Evolutionary conservation across 163 green algal species (phyloP).

Genomic region (Prototheca stagnorum): DNA sequence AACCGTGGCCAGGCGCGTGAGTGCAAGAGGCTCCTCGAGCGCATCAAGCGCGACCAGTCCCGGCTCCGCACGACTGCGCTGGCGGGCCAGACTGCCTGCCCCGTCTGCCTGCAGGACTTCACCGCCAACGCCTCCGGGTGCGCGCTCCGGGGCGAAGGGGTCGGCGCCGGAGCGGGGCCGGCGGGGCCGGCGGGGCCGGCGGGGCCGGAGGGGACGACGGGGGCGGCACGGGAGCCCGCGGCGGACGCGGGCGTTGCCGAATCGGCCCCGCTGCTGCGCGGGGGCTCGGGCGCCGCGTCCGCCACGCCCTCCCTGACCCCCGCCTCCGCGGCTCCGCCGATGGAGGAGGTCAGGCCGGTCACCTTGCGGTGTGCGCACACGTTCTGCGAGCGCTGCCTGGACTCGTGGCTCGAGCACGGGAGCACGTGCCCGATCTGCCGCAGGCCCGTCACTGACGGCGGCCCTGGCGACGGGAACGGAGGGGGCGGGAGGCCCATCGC

Average conservation of each 20-base stretch:
- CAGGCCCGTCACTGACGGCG: background rate
- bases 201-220: no score
- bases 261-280: background rate
- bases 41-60: slow-evolving; percentile 30
- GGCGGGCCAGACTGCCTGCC: slow-evolving; percentile 29
- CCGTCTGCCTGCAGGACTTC: slow-evolving; percentile 43
- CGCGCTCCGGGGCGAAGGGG: no score
- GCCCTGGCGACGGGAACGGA: no score
- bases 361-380: slow-evolving; percentile 36
- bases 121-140: no score
- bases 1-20: slow-evolving; percentile 5
- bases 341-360: slow-evolving; percentile 19
- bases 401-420: background rate
- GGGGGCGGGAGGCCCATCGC: no score
- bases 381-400: slow-evolving; percentile 37
- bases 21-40: slow-evolving; percentile 26
- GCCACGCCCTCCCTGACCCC: background rate
- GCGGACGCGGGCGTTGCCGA: no score
- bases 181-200: no score
- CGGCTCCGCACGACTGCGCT: slow-evolving; percentile 15
- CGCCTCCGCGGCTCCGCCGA: background rate
- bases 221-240: no score
- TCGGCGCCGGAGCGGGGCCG: no score
- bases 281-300: background rate
- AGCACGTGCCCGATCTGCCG: background rate